Percentiles rank a stretch among this genome's conserved stretches.
These are phyloP conservation scores for Aspergillus ochraceoroseus DNA, from an alignment of 2,329 filamentous ascomycete species.

Conservation along the genomic window DNA sequence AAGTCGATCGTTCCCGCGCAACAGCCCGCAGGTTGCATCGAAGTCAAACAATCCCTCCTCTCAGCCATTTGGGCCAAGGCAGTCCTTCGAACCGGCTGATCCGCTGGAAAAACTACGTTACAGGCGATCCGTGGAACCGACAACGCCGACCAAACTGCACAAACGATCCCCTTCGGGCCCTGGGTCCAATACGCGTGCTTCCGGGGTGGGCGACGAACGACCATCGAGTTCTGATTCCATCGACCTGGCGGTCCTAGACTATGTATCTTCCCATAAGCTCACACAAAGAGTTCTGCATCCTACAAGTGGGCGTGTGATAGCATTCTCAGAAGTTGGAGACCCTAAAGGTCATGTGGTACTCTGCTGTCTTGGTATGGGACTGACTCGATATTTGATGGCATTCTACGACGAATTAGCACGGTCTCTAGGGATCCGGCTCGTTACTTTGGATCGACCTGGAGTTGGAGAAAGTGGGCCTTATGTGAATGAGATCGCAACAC, in stretches of 20 bases:
- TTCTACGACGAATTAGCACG: slow-evolving; percentile 95
- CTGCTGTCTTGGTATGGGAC: slow-evolving; percentile 94
- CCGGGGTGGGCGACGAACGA: slow-evolving; percentile 59
- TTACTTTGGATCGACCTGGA: slow-evolving; percentile 89
- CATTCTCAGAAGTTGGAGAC: slow-evolving; percentile 94
- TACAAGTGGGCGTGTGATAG: slow-evolving; percentile 79
- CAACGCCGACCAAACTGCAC: slow-evolving; percentile 29
- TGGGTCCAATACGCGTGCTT: slow-evolving; percentile 37
- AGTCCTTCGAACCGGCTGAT: slow-evolving; percentile 32
- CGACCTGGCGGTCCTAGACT: slow-evolving; percentile 80
- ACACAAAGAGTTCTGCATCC: slow-evolving; percentile 86
- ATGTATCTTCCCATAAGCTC: slow-evolving; percentile 73
- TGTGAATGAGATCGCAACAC: slow-evolving; percentile 73
- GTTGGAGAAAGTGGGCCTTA: slow-evolving; percentile 89
- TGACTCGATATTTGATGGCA: slow-evolving; percentile 91
- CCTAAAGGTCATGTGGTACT: slow-evolving; percentile 87
- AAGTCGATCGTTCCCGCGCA: slow-evolving; percentile 34
- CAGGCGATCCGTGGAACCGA: slow-evolving; percentile 29
- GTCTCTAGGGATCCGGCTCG: slow-evolving; percentile 80
- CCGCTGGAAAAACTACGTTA: slow-evolving; percentile 24
- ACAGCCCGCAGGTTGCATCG: slow-evolving; percentile 26
- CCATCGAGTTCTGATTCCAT: slow-evolving; percentile 79
- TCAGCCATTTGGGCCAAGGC: slow-evolving; percentile 23
- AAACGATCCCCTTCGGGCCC: slow-evolving; percentile 39
- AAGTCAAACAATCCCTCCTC: slow-evolving; percentile 28